Base-by-base conservation (phyloP, 78 protist genomes). In the Dictyostelium purpureum region DNA sequence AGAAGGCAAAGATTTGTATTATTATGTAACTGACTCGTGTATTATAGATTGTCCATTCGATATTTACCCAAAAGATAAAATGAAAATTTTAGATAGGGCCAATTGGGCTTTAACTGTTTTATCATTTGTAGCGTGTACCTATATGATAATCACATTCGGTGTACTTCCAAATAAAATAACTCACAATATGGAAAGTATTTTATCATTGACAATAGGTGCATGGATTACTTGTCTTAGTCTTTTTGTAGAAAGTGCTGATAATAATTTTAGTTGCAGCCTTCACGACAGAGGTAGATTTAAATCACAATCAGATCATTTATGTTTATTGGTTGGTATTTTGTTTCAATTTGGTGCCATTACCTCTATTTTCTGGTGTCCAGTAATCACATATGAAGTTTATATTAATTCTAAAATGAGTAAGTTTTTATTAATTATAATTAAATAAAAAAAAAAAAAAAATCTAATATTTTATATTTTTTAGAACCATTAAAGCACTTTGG, bases 141-240 rank as follows among this genome's bases (percentile, higher is more conserved):
- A 57, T 21, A 47, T 80, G 66, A 52, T 80, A 33, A 26, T 80
- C 14, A 67, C 76, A 18, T 73, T 28, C 73, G 79, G 82, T 5
- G 45, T 85, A 19, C 21, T 85, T 31, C 73, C 91, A 16, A 85
- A 56, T 6, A 31, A 43, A 31, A 45, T 73, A 14, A 45, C 91
- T 11, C 45, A 40, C 6, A 74, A 66, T 71, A 85, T 73, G 73
- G 82, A 85, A 45, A 21, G 31, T 6, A 73, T 85, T 10, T 54
- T 85, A 4, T 73, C 52, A 6, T 70, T 57, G 33, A 11, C 51
- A 21, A 14, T 61, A 11, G 26, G 76, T 43, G 45, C 26, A 28
- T 38, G 28, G 10, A 71, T 85, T 18, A 31, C n/a, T 11, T 18
- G 33, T 45, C 40, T 85, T 7, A 45, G 82, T 4, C 43, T 71